These are phyloP conservation scores for Epithemia pelagica DNA, from an alignment of 108 stramenopile genomes.

Conservation along the genomic window DNA sequence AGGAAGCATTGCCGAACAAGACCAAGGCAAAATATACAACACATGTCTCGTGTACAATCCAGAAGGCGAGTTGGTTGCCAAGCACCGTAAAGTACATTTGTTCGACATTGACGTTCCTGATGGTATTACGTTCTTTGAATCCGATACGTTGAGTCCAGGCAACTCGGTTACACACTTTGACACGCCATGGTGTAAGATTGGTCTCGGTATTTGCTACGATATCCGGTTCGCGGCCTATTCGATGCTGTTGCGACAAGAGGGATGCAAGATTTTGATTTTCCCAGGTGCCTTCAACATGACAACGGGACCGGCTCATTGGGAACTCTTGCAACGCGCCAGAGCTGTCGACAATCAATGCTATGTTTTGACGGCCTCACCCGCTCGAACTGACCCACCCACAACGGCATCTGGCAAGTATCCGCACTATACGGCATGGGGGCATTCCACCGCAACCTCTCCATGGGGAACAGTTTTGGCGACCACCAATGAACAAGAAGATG, in stretches of 20 bases:
- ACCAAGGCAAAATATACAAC: slow-evolving; percentile 79
- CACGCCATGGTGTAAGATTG: slow-evolving; percentile 80
- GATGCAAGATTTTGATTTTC: slow-evolving; percentile 72
- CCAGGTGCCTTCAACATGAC: slow-evolving; percentile 99
- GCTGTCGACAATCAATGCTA: slow-evolving; percentile 97
- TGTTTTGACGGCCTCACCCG: slow-evolving; percentile 92
- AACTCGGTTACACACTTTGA: slow-evolving; percentile 59
- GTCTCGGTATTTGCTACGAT: slow-evolving; percentile 99
- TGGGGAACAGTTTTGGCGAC: slow-evolving; percentile 96
- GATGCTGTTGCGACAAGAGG: slow-evolving; percentile 73
- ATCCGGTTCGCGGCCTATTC: slow-evolving; percentile 98
- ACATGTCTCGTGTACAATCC: slow-evolving; percentile 81
- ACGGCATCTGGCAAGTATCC: slow-evolving; percentile 54
- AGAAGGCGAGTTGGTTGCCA: slow-evolving; percentile 69
- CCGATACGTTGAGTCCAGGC: slow-evolving; percentile 87
- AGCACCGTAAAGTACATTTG: slow-evolving; percentile 95
- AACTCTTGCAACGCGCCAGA: slow-evolving; percentile 92
- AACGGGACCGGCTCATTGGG: slow-evolving; percentile 99
- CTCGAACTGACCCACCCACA: slow-evolving; percentile 60
- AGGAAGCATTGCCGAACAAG: slow-evolving; percentile 92
- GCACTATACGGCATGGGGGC: slow-evolving; percentile 98
- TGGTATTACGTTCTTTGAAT: slow-evolving; percentile 92
- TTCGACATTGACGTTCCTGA: slow-evolving; percentile 99
- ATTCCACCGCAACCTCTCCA: slow-evolving; percentile 91
- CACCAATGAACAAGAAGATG: slow-evolving; percentile 70